phyloP scores from a whole-genome alignment of 2,329 filamentous ascomycete species.

The Ceratocystis huliohia region DNA sequence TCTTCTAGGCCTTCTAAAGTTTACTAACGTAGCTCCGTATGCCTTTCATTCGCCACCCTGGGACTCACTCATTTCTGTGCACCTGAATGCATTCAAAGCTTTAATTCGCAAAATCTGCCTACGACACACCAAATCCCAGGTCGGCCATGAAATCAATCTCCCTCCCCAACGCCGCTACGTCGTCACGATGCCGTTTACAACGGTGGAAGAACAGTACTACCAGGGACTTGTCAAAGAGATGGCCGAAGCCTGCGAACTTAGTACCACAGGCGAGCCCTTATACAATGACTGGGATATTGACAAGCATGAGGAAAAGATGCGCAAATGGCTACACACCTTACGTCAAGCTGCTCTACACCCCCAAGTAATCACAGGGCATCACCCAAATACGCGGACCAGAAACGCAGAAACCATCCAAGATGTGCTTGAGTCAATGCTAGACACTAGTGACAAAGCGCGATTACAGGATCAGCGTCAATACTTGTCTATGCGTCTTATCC shows the following conservation, averaged over 20 bases:
- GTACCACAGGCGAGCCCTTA: conserved; percentile 49
- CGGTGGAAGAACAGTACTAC: conserved; percentile 86
- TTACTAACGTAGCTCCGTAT: conserved; percentile 33
- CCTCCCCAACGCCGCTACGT: conserved; percentile 76
- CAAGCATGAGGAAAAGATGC: conserved; percentile 58
- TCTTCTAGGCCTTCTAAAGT: conserved; percentile 66
- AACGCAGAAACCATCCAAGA: not conserved
- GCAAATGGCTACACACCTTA: conserved; percentile 61
- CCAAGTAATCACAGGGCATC: conserved; percentile 54
- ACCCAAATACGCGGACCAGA: not conserved
- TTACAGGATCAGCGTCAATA: conserved; percentile 24
- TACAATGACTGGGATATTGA: conserved; percentile 52
- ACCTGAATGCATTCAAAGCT: conserved; percentile 51
- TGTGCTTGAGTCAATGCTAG: not conserved
- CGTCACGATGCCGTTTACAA: conserved; percentile 79
- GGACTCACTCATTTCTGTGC: conserved; percentile 48
- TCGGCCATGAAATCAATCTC: conserved; percentile 65
- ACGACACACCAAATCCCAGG: conserved; percentile 71
- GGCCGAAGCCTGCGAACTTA: conserved; percentile 55
- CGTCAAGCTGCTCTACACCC: conserved; percentile 72
- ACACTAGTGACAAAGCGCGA: not conserved
- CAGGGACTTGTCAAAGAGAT: conserved; percentile 62
- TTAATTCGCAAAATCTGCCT: conserved; percentile 63
- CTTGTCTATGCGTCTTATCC: not conserved
- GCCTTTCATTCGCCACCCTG: conserved; percentile 33